Evolutionary conservation across 129 eudicot species (phyloP), one percentile per base, ranked within the genome.

Genomic region (Lactuca saligna): DNA sequence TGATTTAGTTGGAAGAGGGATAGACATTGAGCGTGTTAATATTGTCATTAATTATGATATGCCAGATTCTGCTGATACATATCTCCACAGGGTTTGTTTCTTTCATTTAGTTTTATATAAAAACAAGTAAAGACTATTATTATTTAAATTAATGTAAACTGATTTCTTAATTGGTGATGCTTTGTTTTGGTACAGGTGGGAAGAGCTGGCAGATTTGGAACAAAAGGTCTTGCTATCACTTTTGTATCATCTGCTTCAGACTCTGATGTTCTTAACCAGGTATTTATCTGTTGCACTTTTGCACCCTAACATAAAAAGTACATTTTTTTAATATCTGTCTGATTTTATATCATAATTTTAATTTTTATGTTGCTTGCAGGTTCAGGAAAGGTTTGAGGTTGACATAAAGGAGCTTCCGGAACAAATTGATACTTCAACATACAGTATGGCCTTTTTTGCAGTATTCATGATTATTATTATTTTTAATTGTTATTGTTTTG

Each of bases 21-120:
- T 91, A 13, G 97, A 91, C 69, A 88, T 91, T 39, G 97, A 91
- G 66, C 83, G 97, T 56, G 97, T 91, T 20, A 88, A 91, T 71
- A 91, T 91, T 59, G 97, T 91, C 37, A 86, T 91, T 41, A 91
- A 88, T 66, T 91, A 91, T 78, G 97, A 91, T 79, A 91, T 91
- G 97, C 97, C 97, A 5, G 97, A 91, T 81, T 91, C 97, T 66
- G 97, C 97, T 29, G 98, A 91, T 75, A 91, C 97, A 17, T 87
- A 87, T 73, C 82, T 91, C 58, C 97, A 91, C 64, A 76, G 96
- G 88, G 96, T 91, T 62, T 16, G 79, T 67, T 17, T 6, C 5
- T 15, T 25, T 25, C 29, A 25, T 25, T 25, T 25, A 25, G 1
- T 25, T 25, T 25, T 25, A 25, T 25, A 25, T 25, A 25, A 25